Evolutionary conservation across 495 filamentous ascomycete species (phyloP).

Genomic region (Antarctomyces pellizariae): DNA sequence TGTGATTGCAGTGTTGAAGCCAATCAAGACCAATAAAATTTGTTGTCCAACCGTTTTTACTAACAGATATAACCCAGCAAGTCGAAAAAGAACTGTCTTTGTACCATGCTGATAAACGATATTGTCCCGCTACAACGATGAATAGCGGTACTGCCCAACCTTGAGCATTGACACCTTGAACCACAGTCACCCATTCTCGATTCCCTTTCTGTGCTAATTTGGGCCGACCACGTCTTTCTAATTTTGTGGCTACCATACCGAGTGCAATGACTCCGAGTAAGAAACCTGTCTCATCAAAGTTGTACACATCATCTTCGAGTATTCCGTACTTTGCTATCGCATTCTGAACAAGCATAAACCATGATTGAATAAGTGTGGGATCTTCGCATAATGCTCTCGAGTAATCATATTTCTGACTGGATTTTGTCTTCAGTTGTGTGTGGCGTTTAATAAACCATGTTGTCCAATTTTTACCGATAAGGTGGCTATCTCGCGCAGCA

Average conservation of each 20-base stretch:
- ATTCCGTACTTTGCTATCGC: constrained; percentile 2
- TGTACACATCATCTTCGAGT: constrained; percentile 5
- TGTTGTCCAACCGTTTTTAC: constrained; percentile 3
- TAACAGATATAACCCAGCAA: constrained; percentile 3
- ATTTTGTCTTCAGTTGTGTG: too few species aligned
- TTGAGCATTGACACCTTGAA: constrained; percentile 8
- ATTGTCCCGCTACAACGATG: constrained; percentile 10
- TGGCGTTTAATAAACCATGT: too few species aligned
- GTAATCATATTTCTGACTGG: too few species aligned
- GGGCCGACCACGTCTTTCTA: constrained; percentile 6
- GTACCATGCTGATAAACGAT: constrained; percentile 1
- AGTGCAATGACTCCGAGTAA: constrained; percentile 1
- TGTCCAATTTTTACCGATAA: too few species aligned
- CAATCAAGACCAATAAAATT: constrained; percentile 1
- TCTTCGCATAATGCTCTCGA: constrained; percentile 16
- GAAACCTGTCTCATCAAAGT: constrained; percentile 4
- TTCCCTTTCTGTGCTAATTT: constrained; percentile 10
- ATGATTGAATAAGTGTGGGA: constrained; percentile 13
- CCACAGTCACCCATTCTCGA: constrained; percentile 16
- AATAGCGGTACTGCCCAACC: constrained; percentile 9
- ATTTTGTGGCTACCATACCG: constrained; percentile 10
- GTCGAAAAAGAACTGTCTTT: neutral
- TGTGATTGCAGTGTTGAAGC: constrained; percentile 1
- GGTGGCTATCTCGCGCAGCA: too few species aligned
- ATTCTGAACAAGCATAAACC: constrained; percentile 16